Base-by-base conservation (phyloP, 257 asterid species). In the Fraxinus excelsior region DNA sequence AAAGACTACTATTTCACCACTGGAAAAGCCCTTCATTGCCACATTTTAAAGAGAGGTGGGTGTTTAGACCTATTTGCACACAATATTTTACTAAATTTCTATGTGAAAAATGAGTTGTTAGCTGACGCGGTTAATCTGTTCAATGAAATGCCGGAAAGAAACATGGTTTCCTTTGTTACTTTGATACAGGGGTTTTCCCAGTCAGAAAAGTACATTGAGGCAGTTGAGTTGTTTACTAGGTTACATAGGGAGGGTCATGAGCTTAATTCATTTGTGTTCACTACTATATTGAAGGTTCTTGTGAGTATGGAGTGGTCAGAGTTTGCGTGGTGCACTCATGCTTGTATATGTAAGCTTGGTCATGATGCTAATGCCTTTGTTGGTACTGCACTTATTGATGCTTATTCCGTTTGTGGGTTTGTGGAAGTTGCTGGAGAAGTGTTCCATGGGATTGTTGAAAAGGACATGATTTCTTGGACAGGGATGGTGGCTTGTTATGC, bases 381-480 rank as follows among this genome's bases (percentile, higher is more conserved):
- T 65, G 92, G 94, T 37, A 88, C 99, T 38, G 84, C 94, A 14
- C 87, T 92, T 32, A 79, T 92, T 67, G 96, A 92, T 79, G 89
- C 93, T 81, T 94, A 89, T 87, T 90, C 97, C 14, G 82, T 87
- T 81, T 89, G 78, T 72, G 96, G 98, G 34, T 80, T 74, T 46
- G 89, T 89, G 73, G 74, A 78, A 46, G 80, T 51, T 72, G 95
- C 98, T 42, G 84, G 83, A 81, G 79, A 83, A 76, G 92, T 91
- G 71, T 94, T 94, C 71, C 76, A 85, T 73, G 93, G 83, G 70
- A 81, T 92, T 82, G 66, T 84, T 42, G 74, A 53, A 35, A 91
- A 82, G 85, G 98, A 94, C 82, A 91, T 94, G 94, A 94, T 94
- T 70, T 87, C 88, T 37, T 92, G 97, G 97, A 88, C 97, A 0